Base-by-base conservation (phyloP, 768 basidiomycete species). In the Serpula lacrymans region DNA sequence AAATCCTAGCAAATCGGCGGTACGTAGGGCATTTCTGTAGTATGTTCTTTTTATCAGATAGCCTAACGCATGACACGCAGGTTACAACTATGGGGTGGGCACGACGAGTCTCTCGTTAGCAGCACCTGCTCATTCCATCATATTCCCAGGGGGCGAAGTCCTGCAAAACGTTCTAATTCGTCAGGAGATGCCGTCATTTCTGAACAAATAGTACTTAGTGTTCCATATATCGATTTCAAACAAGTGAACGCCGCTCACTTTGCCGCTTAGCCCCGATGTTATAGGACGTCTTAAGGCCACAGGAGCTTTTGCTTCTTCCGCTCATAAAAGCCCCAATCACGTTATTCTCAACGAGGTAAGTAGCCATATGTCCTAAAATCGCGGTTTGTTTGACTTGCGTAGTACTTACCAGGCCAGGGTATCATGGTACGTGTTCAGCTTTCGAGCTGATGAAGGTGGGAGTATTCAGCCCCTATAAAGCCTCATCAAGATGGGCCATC, bases 401-500 rank as follows among this genome's bases (percentile, higher is more conserved):
- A 88, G 81, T 97, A 97, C 62, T 72, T 80, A 13, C 77, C 90
- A 6, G 89, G 88, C 2, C 91, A 96, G 67, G 94, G 95, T 9
- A 97, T 98, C 45, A 87, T 93, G 77, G 92, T 92, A 59, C 41
- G 69, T 62, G 42, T 14, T 13, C 28, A 45, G 45, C 29, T 24
- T 18, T 34, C 21, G 17, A 35, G 24, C 45, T 35, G 8, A 32
- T 39, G 45, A 26, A 29, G 28, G 37, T 31, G 25, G 30, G 22
- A 26, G 26, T 36, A 27, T 14, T 24, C 22, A 20, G 43, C 36
- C 18, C n/a, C 32, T 21, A 26, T 24, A 34, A 60, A 94, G 89
- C 89, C 91, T 2, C 94, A 96, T 53, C 83, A 95, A 67, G 93
- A 97, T 59, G 92, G 94, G 0, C 85, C 91, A 2, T 77, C 82